Evolutionary conservation across 257 asterid genomes (phyloP).

Genomic region (Verbena officinalis): DNA sequence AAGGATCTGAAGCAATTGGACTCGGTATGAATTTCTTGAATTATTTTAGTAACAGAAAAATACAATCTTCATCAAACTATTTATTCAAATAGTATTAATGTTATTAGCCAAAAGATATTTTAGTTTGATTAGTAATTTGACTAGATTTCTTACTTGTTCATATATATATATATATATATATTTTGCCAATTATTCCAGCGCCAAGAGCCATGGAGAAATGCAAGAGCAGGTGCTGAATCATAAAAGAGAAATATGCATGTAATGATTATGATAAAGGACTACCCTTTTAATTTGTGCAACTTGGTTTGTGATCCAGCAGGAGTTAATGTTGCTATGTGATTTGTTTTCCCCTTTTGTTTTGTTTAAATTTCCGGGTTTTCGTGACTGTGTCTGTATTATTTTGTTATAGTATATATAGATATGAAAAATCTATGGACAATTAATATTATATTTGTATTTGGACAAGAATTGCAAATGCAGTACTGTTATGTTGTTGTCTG

Average conservation of each 20-base stretch:
- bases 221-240: conserved; percentile 56
- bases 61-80: neutral
- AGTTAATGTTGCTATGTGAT: conserved; percentile 26
- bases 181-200: conserved; percentile 39
- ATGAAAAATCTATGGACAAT: conserved; percentile 32
- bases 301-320: conserved; percentile 32
- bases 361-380: conserved; percentile 30
- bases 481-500: conserved; percentile 43
- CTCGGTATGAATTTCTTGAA: conserved; percentile 38
- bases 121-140: no score
- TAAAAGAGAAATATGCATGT: conserved; percentile 8
- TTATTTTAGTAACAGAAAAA: neutral
- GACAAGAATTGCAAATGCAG: conserved; percentile 65
- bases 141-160: neutral
- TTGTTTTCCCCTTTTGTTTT: conserved; percentile 30
- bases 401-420: conserved; percentile 41
- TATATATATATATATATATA: neutral
- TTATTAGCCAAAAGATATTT: no score
- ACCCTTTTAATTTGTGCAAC: conserved; percentile 29
- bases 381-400: conserved; percentile 56
- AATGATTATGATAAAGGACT: no score
- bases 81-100: neutral
- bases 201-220: conserved; percentile 69
- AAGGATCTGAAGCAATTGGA: conserved; percentile 69
- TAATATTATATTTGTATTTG: conserved; percentile 68